phyloP scores from a whole-genome alignment of 2,329 filamentous ascomycete species.

The Byssochlamys sp. region DNA sequence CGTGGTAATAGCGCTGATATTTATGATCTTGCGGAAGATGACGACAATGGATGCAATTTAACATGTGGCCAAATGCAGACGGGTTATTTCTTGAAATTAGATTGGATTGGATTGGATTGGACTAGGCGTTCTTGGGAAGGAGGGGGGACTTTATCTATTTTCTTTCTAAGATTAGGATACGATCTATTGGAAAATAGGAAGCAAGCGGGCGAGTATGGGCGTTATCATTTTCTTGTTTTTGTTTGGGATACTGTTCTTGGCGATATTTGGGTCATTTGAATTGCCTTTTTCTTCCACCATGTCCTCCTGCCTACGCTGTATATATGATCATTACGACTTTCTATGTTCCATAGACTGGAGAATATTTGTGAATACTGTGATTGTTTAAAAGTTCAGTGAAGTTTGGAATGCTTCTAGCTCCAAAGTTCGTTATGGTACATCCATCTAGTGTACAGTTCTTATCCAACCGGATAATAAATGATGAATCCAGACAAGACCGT shows the following conservation, averaged over 20 bases:
- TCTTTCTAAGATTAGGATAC: no score
- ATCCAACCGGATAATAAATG: neutral
- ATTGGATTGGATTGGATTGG: no score
- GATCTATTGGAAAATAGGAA: neutral
- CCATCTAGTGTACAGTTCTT: neutral
- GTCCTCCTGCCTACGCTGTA: neutral
- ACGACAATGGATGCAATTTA: conserved; percentile 14
- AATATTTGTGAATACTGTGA: neutral
- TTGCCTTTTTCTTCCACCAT: neutral
- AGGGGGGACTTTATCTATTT: no score
- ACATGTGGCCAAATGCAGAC: neutral
- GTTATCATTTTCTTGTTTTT: neutral
- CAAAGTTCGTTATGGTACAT: neutral
- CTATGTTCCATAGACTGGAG: neutral
- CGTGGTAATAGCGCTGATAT: conserved; percentile 58
- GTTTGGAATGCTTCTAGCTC: neutral
- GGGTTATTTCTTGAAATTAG: no score
- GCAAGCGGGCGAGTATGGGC: neutral
- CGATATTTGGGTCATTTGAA: neutral
- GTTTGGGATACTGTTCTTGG: neutral
- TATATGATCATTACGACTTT: neutral
- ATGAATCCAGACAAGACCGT: neutral
- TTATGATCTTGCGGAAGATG: conserved; percentile 54
- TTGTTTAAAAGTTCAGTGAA: neutral
- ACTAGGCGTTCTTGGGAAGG: neutral